A percentile compares a stretch with the other conserved stretches of the same genome.
These are phyloP conservation scores for Macrolepiota dolichaula DNA, from an alignment of 768 basidiomycete species.

Conservation along the genomic window DNA sequence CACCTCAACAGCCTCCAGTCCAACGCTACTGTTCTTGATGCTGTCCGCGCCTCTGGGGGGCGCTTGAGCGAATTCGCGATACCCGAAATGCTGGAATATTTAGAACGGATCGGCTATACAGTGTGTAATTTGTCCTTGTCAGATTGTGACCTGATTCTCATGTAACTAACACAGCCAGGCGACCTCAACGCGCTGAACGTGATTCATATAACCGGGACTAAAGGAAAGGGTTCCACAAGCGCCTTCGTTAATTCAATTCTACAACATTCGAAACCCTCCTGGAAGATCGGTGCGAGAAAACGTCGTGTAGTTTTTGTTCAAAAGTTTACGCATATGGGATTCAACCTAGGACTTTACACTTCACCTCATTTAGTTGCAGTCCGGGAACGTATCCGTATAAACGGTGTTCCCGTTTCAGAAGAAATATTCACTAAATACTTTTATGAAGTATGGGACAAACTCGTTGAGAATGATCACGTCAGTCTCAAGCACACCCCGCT, in stretches of 20 bases:
- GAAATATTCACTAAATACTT: constrained; percentile 87
- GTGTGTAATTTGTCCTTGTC: constrained; percentile 40
- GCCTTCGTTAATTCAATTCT: constrained; percentile 90
- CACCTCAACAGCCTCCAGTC: constrained; percentile 80
- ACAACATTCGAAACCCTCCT: constrained; percentile 65
- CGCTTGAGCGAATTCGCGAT: constrained; percentile 62
- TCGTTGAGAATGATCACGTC: constrained; percentile 64
- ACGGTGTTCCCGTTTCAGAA: constrained; percentile 87
- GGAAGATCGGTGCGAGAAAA: constrained; percentile 69
- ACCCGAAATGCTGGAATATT: constrained; percentile 88
- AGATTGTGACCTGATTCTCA: constrained; percentile 14
- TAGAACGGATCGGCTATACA: constrained; percentile 80
- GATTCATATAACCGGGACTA: constrained; percentile 95
- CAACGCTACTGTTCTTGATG: constrained; percentile 91
- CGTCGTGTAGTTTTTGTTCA: background rate
- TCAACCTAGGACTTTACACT: constrained; percentile 77
- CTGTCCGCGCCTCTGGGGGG: constrained; percentile 71
- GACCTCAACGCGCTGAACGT: constrained; percentile 89
- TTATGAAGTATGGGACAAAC: constrained; percentile 92
- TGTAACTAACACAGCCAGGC: constrained; percentile 48
- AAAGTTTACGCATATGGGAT: background rate
- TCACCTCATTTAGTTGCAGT: constrained; percentile 97
- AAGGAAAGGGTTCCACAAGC: constrained; percentile 97
- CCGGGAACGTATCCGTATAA: constrained; percentile 91
- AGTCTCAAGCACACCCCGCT: constrained; percentile 8